Evolutionary conservation across 2,329 filamentous ascomycete genomes (phyloP), one percentile per base, ranked within the genome.

Genomic region (Ascosphaera aggregata): DNA sequence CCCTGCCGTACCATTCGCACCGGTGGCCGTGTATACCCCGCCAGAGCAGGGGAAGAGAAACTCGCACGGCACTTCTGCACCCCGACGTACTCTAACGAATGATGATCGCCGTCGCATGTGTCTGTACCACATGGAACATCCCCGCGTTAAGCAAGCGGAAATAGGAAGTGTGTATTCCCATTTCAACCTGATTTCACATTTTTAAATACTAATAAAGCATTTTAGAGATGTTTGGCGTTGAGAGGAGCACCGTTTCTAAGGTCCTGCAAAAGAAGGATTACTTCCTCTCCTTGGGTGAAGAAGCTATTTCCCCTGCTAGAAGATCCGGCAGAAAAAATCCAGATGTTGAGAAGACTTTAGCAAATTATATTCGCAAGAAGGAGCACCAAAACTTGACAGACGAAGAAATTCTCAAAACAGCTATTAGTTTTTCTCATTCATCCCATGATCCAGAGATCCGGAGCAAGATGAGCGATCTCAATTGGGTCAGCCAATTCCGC

Each of bases 171-270:
- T 56, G 70, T 54, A 37, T 35, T 37, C 35, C 38, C 24, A 20
- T 39, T 37, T 19, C 30, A 30, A 32, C 40, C 38, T 27, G 39
- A 47, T 56, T n/a, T n/a, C 40, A 53, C 40, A 17, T 18, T 34
- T 34, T 27, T 18, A 41, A 34, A 44, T 31, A 31, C 24, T 18
- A 16, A 22, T 22, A 13, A 34, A 32, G 42, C 36, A 40, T 34
- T 27, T 31, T 37, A 80, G 78, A 76, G 42, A 74, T 84, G 54
- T 98, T 98, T 60, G 86, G 85, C 27, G 89, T 98, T 39, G 89
- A 98, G 62, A 67, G 89, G 76, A 95, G 89, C 62, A 98, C 89
- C 37, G 89, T 98, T n/a, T 98, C 89, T 40, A 98, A 98, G 55
- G 89, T 95, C 40, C 60, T 98, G 46, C 76, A 86, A 40, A 77